Evolutionary conservation across 306 rosid genomes (phyloP).

Genomic region (Psophocarpus tetragonolobus): DNA sequence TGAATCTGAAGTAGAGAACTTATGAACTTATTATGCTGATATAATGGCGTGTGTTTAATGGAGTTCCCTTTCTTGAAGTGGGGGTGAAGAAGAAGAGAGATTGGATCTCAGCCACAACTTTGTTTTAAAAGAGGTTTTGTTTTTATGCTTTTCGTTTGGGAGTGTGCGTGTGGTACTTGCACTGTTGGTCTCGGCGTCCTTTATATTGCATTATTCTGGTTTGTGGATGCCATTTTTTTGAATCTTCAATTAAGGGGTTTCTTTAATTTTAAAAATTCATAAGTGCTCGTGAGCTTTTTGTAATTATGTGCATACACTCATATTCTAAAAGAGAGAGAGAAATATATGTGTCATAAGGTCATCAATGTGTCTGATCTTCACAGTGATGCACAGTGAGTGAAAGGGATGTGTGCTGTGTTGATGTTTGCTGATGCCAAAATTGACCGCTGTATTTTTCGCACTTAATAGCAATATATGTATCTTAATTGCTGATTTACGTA

Average conservation of each 20-base stretch:
- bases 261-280: background rate
- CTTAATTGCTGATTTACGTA: too few relatives aligned
- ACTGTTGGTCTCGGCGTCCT: slow-evolving; percentile 13
- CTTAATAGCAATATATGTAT: background rate
- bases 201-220: slow-evolving; percentile 6
- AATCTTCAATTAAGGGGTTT: slow-evolving; percentile 22
- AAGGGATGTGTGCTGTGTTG: slow-evolving; percentile 34
- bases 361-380: slow-evolving; percentile 32
- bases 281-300: slow-evolving; percentile 48
- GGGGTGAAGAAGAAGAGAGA: slow-evolving; percentile 13
- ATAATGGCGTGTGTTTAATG: slow-evolving; percentile 18
- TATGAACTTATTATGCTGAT: background rate
- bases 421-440: slow-evolving; percentile 22
- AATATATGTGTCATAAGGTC: background rate
- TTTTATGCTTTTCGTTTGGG: slow-evolving; percentile 51
- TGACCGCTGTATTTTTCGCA: background rate
- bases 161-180: slow-evolving; percentile 39
- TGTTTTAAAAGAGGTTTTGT: slow-evolving; percentile 49
- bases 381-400: slow-evolving; percentile 25
- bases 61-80: slow-evolving; percentile 41
- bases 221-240: slow-evolving; percentile 70
- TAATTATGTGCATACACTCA: background rate
- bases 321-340: slow-evolving; percentile 13
- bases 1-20: background rate
- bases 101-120: slow-evolving; percentile 73